phyloP scores from a whole-genome alignment of 192 early-diverging fungal species.

The Coemansia sp. region DNA sequence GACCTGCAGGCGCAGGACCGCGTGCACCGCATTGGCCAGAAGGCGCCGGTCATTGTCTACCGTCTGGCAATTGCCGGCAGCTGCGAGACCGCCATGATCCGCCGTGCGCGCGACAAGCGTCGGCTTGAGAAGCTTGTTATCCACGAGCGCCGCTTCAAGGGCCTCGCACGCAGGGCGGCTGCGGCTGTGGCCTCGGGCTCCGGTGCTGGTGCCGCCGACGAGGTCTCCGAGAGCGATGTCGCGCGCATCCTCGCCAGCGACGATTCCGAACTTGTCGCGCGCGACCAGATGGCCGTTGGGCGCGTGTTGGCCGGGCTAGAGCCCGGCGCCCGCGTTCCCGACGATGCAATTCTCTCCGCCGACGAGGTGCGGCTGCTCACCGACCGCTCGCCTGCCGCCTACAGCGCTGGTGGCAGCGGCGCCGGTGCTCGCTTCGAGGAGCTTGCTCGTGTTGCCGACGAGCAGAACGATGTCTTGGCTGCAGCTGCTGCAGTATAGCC shows the following conservation, averaged over 20 bases:
- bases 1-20: constrained; percentile 97
- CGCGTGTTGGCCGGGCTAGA: constrained; percentile 22
- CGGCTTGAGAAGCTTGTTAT: constrained; percentile 95
- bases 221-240: constrained; percentile 64
- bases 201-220: constrained; percentile 16
- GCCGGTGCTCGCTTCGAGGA: constrained; percentile 19
- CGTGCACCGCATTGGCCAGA: constrained; percentile 96
- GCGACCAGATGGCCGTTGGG: constrained; percentile 26
- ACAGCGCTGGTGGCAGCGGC: constrained; percentile 7
- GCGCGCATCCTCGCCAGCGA: constrained; percentile 72
- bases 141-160: constrained; percentile 81
- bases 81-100: constrained; percentile 82
- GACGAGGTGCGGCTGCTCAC: constrained; percentile 33
- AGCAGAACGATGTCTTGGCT: constrained; percentile 46
- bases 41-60: constrained; percentile 87
- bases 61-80: constrained; percentile 82
- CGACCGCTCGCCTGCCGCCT: constrained; percentile 38
- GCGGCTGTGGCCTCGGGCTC: constrained; percentile 19
- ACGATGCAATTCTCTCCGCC: constrained; percentile 26
- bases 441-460: constrained; percentile 27
- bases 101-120: constrained; percentile 79
- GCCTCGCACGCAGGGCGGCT: constrained; percentile 1
- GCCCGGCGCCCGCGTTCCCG: constrained; percentile 23
- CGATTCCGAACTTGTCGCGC: constrained; percentile 62
- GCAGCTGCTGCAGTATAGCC: not conserved